Conservation (phyloP, 169 alveolate genomes). For the Eimeria tenella region DNA sequence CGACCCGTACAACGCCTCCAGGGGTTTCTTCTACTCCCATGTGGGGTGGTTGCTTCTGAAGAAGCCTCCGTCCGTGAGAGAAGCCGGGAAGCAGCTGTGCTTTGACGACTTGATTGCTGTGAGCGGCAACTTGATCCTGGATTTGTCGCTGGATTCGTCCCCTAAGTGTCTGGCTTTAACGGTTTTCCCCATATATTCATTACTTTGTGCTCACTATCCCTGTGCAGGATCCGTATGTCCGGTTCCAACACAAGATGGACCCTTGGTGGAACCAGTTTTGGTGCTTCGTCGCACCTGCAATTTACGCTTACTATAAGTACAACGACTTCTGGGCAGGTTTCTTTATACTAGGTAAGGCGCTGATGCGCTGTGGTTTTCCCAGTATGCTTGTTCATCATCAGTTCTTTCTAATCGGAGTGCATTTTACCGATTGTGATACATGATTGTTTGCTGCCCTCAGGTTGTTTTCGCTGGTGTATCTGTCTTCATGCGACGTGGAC, state of each 20-base stretch:
- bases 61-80: slow-evolving; percentile 79
- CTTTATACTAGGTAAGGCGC: slow-evolving; percentile 80
- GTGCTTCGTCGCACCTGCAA: slow-evolving; percentile 88
- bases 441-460: slow-evolving; percentile 65
- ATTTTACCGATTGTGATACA: background rate
- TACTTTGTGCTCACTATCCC: background rate
- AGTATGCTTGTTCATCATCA: too few species aligned
- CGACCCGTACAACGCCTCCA: slow-evolving; percentile 90
- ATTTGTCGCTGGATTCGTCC: too few species aligned
- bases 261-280: slow-evolving; percentile 88
- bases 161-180: too few species aligned
- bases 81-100: slow-evolving; percentile 75
- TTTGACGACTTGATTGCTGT: slow-evolving; percentile 79
- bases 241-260: slow-evolving; percentile 81
- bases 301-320: slow-evolving; percentile 84
- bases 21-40: slow-evolving; percentile 91
- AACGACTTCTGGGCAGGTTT: slow-evolving; percentile 87
- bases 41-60: slow-evolving; percentile 90
- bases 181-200: too few species aligned
- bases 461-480: slow-evolving; percentile 87
- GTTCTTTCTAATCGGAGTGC: background rate
- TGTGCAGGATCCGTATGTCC: slow-evolving; percentile 77
- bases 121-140: background rate
- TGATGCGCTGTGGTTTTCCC: too few species aligned
- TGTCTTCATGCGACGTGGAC: slow-evolving; percentile 91